Base-by-base conservation (phyloP, 148 eudicot genomes). In the Simmondsia chinensis region DNA sequence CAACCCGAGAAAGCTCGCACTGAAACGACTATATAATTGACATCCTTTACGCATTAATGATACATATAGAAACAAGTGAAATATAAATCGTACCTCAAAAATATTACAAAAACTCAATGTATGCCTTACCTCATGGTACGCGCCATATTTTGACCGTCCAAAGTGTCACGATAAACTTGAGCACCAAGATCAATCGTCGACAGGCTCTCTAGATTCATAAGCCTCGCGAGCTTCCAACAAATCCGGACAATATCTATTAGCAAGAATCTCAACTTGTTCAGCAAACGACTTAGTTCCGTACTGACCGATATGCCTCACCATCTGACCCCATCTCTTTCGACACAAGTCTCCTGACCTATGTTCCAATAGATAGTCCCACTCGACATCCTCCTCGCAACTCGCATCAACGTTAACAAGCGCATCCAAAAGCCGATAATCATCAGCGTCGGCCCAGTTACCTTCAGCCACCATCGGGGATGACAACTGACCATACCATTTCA, bases 231-330 rank as follows among this genome's bases (percentile, higher is more conserved):
- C 66, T 28, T 70, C 59, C 4, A 56, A 37, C 9, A 64, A 3
- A 34, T 60, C 43, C 1, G 75, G 60, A 20, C 64, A 65, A 11
- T 65, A 70, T 43, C 75, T 46, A 25, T 46, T 10, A 2, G 67
- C 60, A 21, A 70, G 67, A 40, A 56, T 48, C 7, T 60, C 71
- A 28, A 70, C 71, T 56, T 70, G 68, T 60, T 60, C 64, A 17
- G 39, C 30, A 26, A 65, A 65, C 7, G 64, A 20, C 45, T 65
- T 71, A 4, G 10, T 31, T 9, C 57, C 53, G 52, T 46, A 25
- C 23, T 56, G 31, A 9, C 64, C 71, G 30, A 65, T 52, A 32
- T 71, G 59, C 16, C 60, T 64, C 22, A 47, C 60, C 71, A 71
- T 65, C 48, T 71, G 64, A 23, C 35, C 29, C 76, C 71, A 65